These are phyloP conservation scores for Celoporthe dispersa DNA, from an alignment of 2,329 filamentous ascomycete species.

Conservation along the genomic window DNA sequence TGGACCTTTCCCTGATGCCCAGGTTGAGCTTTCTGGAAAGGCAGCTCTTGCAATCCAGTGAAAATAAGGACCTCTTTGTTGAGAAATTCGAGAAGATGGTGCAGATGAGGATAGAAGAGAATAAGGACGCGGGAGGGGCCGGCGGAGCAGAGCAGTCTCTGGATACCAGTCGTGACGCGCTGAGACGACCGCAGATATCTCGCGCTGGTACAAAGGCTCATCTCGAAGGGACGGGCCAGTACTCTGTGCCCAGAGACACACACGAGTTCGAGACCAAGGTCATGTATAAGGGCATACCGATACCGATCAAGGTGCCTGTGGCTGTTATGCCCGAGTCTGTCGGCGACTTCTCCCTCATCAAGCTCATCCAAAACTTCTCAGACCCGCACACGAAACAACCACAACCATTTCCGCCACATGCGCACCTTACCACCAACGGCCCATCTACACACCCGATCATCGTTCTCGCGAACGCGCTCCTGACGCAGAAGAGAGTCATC, in stretches of 20 bases:
- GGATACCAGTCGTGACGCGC: conserved; percentile 54
- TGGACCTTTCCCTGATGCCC: conserved; percentile 95
- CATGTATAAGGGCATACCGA: conserved; percentile 93
- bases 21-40: conserved; percentile 81
- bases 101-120: conserved; percentile 75
- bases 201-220: conserved; percentile 67
- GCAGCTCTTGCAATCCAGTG: conserved; percentile 84
- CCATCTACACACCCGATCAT: conserved; percentile 91
- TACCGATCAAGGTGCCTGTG: conserved; percentile 94
- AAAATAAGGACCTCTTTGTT: conserved; percentile 94
- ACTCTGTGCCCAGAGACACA: conserved; percentile 86
- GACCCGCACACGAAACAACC: conserved; percentile 80
- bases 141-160: conserved; percentile 39
- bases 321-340: conserved; percentile 94
- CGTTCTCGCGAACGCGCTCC: conserved; percentile 88
- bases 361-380: conserved; percentile 94
- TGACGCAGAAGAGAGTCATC: conserved; percentile 95
- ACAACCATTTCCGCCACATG: conserved; percentile 83
- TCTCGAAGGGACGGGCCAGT: conserved; percentile 65
- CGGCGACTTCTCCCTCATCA: conserved; percentile 95
- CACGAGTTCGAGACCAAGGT: conserved; percentile 97
- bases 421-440: conserved; percentile 92
- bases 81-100: conserved; percentile 98
- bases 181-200: conserved; percentile 54
- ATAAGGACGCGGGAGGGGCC: conserved; percentile 43